Evolutionary conservation across 495 filamentous ascomycete genomes (phyloP), one percentile per base, ranked within the genome.

Genomic region (Aspergillus affinis): DNA sequence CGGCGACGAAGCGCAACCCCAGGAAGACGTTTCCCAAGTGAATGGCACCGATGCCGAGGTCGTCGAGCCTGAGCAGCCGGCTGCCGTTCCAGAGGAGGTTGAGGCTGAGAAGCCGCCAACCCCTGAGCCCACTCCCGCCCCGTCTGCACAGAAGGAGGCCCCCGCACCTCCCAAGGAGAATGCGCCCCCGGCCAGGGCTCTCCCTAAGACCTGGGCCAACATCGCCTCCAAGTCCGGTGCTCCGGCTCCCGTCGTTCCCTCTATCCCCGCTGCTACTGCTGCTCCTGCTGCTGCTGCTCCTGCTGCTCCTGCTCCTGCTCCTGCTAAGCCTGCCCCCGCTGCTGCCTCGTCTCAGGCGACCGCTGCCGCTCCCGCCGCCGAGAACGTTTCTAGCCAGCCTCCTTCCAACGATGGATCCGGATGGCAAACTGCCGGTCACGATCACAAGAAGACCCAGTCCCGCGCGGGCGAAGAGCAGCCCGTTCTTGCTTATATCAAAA

Each of bases 181-280:
- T 26, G 29, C 23, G 1, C 26, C 55, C 10, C 47, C 55, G 7
- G 55, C 60, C 13, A 81, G 81, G 52, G 71, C 75, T 59, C 68
- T 77, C 54, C 88, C 90, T 18, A 92, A 93, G 84, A 96, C 91
- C 30, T 98, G 95, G 95, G 94, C 94, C 29, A 94, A 79, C 75
- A 85, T 94, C 60, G 88, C 86, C 12, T 81, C 81, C 62, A 81
- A 76, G 69, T 57, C 67, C 23, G 73, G 78, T 55, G 72, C 75
- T 41, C 59, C 70, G 46, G 74, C 72, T 55, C 72, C 81, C 6
- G 70, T 67, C 50, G 58, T 75, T 23, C 72, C 78, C 30, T 72
- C 71, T 48, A 64, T 77, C 26, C 73, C 78, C 13, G 66, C 68
- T 61, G 23, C 23, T 26, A 2, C 23, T 26, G 23, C 23, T 26